Conservation (phyloP, 2,329 filamentous ascomycete genomes). For the Hirsutella minnesotensis region DNA sequence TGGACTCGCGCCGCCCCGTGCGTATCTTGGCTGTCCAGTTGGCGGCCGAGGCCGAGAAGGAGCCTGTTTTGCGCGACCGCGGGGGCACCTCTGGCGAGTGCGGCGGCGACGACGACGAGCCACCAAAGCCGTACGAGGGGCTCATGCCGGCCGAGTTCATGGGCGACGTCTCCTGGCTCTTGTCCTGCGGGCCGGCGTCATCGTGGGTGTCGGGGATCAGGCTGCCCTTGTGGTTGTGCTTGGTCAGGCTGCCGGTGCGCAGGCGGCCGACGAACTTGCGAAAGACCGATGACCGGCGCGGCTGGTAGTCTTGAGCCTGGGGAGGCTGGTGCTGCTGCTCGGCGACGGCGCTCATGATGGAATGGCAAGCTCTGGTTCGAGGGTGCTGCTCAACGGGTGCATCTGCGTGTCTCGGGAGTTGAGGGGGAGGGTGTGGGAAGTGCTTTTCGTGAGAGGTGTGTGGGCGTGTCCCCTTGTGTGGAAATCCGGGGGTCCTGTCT, state of each 20-base stretch:
- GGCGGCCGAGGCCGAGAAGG: not conserved
- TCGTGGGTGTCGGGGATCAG: too few species aligned
- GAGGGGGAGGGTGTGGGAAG: too few species aligned
- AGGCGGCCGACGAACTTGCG: slow-evolving; percentile 8
- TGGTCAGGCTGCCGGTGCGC: slow-evolving; percentile 3
- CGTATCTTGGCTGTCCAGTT: not conserved
- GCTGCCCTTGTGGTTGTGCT: too few species aligned
- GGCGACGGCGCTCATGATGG: not conserved
- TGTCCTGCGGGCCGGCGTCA: not conserved
- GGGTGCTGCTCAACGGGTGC: too few species aligned
- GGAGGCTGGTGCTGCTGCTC: not conserved
- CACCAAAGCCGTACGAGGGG: not conserved
- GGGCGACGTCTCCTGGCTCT: not conserved
- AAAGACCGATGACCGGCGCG: not conserved
- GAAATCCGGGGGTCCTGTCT: too few species aligned
- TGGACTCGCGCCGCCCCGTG: not conserved
- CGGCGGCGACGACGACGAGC: not conserved
- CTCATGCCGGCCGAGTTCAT: too few species aligned
- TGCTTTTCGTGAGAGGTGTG: too few species aligned
- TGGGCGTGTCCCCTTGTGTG: too few species aligned
- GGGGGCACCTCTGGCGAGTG: not conserved
- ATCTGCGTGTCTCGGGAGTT: too few species aligned
- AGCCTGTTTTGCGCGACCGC: not conserved
- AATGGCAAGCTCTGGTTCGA: too few species aligned
- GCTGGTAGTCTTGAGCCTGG: too few species aligned